Evolutionary conservation across 2,329 filamentous ascomycete genomes (phyloP).

Genomic region (Blastomyces gilchristii): DNA sequence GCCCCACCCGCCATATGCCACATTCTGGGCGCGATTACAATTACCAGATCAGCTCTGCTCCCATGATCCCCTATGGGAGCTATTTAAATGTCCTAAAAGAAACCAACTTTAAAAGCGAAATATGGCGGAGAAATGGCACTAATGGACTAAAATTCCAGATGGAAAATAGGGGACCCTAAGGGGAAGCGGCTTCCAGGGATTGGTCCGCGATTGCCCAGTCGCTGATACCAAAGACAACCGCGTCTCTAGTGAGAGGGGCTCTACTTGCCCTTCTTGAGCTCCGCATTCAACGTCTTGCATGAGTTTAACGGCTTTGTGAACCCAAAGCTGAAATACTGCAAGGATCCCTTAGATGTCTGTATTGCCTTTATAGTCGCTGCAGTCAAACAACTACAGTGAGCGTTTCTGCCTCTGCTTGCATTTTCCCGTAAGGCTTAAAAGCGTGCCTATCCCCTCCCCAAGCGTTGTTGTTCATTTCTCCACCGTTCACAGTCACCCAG

Average conservation of each 20-base stretch:
- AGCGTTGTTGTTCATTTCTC: neutral
- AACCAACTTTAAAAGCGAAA: neutral
- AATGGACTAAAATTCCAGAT: conserved; percentile 4
- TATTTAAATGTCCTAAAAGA: neutral
- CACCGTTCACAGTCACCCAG: neutral
- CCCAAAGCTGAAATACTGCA: conserved; percentile 4
- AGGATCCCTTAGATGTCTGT: conserved; percentile 5
- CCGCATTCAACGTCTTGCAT: conserved; percentile 11
- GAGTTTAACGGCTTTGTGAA: conserved; percentile 8
- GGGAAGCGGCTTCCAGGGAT: conserved; percentile 1
- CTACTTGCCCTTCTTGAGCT: conserved; percentile 9
- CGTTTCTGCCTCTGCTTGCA: neutral
- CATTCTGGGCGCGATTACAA: conserved; percentile 1
- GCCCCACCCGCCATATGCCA: conserved; percentile 26
- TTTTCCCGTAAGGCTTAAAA: neutral
- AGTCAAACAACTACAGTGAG: neutral
- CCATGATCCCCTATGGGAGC: neutral
- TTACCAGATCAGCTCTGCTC: neutral
- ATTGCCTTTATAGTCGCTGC: conserved; percentile 4
- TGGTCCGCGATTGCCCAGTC: neutral
- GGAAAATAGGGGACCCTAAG: neutral
- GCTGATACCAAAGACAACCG: conserved; percentile 4
- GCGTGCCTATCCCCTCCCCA: neutral
- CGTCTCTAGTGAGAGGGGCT: conserved; percentile 6
- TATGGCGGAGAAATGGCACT: conserved; percentile 1